phyloP scores from a whole-genome alignment of 495 filamentous ascomycete species.

The Durotheca rogersii region DNA sequence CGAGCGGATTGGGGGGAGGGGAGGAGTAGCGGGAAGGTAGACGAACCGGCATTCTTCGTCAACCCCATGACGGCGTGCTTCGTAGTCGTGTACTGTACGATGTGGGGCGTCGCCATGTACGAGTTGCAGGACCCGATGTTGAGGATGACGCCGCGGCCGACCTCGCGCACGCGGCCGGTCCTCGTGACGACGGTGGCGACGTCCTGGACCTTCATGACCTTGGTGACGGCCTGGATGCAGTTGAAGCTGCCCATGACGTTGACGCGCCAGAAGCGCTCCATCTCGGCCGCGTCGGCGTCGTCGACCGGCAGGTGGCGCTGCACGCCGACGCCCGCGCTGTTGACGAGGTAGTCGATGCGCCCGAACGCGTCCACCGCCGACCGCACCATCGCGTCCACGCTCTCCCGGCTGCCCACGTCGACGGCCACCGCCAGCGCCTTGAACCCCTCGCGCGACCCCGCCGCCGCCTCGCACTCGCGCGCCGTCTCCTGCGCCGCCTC shows the following conservation, averaged over 20 bases:
- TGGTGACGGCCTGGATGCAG: slow-evolving; percentile 10
- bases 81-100: slow-evolving; percentile 45
- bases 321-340: slow-evolving; percentile 8
- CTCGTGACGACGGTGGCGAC: not conserved
- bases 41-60: slow-evolving; percentile 45
- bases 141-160: slow-evolving; percentile 46
- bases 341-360: slow-evolving; percentile 3
- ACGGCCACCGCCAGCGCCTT: slow-evolving; percentile 29
- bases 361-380: not conserved
- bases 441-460: slow-evolving; percentile 28
- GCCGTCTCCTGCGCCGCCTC: slow-evolving; percentile 23
- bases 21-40: not conserved
- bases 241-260: slow-evolving; percentile 24
- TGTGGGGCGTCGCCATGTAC: slow-evolving; percentile 25
- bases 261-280: slow-evolving; percentile 19
- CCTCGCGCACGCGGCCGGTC: not conserved
- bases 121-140: slow-evolving; percentile 49
- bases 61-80: slow-evolving; percentile 55
- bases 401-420: slow-evolving; percentile 31
- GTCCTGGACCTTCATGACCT: not conserved
- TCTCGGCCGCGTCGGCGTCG: slow-evolving; percentile 7
- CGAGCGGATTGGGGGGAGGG: not conserved
- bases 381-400: slow-evolving; percentile 37
- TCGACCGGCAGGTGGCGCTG: not conserved
- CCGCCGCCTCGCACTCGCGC: slow-evolving; percentile 30